phyloP scores from a whole-genome alignment of 805 yeast species.

The Lachancea mirantina region DNA sequence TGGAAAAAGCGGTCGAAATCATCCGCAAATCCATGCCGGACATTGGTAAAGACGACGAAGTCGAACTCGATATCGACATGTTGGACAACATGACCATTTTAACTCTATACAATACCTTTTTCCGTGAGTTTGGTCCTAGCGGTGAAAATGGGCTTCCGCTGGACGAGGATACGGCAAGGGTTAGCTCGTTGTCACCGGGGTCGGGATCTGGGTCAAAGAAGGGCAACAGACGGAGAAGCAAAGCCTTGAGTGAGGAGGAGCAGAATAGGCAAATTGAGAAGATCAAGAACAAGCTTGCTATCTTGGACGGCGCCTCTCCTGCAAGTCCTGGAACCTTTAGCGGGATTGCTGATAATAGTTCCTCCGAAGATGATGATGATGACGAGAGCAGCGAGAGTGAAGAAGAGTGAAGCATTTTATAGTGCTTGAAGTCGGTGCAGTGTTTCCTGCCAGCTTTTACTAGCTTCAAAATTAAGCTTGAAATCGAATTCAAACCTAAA shows the following conservation, averaged over 20 bases:
- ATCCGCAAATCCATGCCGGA: conserved; percentile 70
- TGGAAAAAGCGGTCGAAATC: conserved; percentile 76
- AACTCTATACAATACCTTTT: conserved; percentile 78
- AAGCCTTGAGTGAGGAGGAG: conserved; percentile 58
- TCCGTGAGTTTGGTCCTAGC: conserved; percentile 36
- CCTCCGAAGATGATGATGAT: conserved; percentile 32
- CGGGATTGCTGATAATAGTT: conserved; percentile 20
- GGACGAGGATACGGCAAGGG: conserved; percentile 12
- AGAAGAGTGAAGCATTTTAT: conserved; percentile 58
- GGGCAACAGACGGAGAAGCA: conserved; percentile 41
- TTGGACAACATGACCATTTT: conserved; percentile 76
- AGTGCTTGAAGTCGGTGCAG: too few species aligned
- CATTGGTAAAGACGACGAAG: conserved; percentile 69
- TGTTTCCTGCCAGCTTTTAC: too few species aligned
- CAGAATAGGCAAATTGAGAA: conserved; percentile 61
- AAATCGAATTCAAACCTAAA: too few species aligned
- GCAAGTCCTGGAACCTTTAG: conserved; percentile 31
- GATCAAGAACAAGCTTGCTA: conserved; percentile 67
- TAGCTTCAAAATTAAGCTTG: too few species aligned
- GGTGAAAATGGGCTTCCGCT: conserved; percentile 8
- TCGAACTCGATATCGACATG: conserved; percentile 92
- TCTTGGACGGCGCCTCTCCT: conserved; percentile 51
- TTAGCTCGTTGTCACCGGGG: conserved; percentile 10
- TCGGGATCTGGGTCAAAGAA: conserved; percentile 6
- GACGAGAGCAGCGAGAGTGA: conserved; percentile 57